Base-by-base conservation (phyloP, 306 rosid species). In the Abrus precatorius region DNA sequence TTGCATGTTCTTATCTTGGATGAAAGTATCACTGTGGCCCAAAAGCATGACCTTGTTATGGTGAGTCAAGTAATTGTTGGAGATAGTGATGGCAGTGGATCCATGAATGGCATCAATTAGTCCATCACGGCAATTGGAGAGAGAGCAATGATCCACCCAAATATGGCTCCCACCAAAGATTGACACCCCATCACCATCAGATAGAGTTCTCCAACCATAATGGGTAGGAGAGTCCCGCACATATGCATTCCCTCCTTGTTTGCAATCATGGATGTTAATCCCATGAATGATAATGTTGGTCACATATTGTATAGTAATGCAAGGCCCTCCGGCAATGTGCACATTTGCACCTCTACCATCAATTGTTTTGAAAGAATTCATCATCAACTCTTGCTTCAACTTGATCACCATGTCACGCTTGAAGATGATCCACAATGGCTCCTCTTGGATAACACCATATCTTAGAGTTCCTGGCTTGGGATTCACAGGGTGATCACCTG, bases 31-130 rank as follows among this genome's bases (percentile, higher is more conserved):
- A 84, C 99, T 93, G 13, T 95, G 99, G 2, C 98, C 99, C 81
- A 95, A 85, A 49, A 95, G 97, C 98, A 95, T 93, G 34, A 93
- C 99, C 87, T 95, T 95, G 86, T 95, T 78, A 73, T 95, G 99
- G 13, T 84, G 96, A 3, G 96, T 93, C 92, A 95, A 66, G 66
- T 82, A 93, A 57, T 93, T 93, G 75, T 93, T 95, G 0, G 96
- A 91, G 45, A 95, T 87, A 12, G 99, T 95, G 4, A 95, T 89
- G 9, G 97, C 91, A 0, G 98, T 93, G 20, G 99, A 88, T 14
- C 99, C 98, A 74, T 60, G 93, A 78, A 95, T 91, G 3, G 91
- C 99, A 73, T 95, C 99, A 10, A 93, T 88, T 4, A 95, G 75
- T 0, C 99, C 99, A 33, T 93, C 99, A 0, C 82, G 80, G 64